Evolutionary conservation across 2,329 filamentous ascomycete genomes (phyloP), one percentile per base, ranked within the genome.

Genomic region (Epichloe sp.): DNA sequence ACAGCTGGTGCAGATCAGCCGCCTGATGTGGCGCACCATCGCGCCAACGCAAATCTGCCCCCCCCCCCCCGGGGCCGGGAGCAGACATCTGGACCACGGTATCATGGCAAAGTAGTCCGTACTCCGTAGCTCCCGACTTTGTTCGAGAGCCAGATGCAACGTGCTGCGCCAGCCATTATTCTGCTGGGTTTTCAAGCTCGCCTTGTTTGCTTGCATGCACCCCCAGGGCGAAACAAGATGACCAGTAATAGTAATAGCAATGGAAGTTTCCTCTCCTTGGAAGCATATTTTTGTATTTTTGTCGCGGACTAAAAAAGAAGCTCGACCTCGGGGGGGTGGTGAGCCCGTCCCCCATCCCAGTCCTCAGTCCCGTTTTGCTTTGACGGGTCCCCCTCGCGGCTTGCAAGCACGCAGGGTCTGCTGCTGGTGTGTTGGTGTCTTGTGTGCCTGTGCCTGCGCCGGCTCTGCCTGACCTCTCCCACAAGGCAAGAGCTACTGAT

Each of bases 401-500:
- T 31, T 31, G 26, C 26, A 31, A 31, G 7, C 26, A 31, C 26
- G 14, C 42, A 44, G 42, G 42, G 23, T 44, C 42, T 31, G 19
- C 31, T 26, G 23, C 31, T 26, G 23, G 23, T 15, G 41, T 43
- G 11, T 26, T 12, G 19, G n/a, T 42, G 40, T 42, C n/a, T 21
- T 21, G 17, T n/a, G 40, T 41, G 19, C n/a, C n/a, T 49, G 40
- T 37, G 47, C 17, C 40, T 26, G 47, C 47, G 47, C 40, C 47
- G 40, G 38, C 40, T 23, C 15, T 48, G 31, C 23, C 4, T 48
- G 36, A 47, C 19, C 35, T 50, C 21, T 50, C 36, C 49, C 40
- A 42, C 46, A 26, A 44, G 49, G 52, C 44, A 56, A 52, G 54
- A 53, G 55, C 54, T 54, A 77, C 73, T 78, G 75, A 78, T 78